phyloP scores from a whole-genome alignment of 164 flowering plant genomes.

The Pachysandra terminalis region DNA sequence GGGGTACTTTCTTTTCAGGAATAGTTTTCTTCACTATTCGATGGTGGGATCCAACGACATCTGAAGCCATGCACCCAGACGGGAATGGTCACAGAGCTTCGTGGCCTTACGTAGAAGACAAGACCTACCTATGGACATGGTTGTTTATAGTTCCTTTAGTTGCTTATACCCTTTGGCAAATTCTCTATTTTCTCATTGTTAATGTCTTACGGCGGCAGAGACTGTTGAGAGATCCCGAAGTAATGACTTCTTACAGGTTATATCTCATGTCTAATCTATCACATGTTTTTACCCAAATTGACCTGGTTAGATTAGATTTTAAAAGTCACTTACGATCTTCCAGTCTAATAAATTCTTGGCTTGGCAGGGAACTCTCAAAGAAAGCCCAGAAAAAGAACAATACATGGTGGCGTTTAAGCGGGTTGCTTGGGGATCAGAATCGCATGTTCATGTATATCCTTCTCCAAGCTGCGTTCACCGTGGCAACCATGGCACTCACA shows the following conservation, averaged over 20 bases:
- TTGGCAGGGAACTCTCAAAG: conserved; percentile 84
- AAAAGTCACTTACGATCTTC: not conserved
- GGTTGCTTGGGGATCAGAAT: conserved; percentile 89
- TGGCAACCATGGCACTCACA: conserved; percentile 88
- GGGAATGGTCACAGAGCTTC: conserved; percentile 64
- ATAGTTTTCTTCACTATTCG: conserved; percentile 90
- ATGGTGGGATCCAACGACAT: conserved; percentile 91
- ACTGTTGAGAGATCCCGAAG: conserved; percentile 91
- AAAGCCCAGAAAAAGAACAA: conserved; percentile 93
- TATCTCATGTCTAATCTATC: conserved; percentile 13
- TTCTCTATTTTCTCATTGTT: conserved; percentile 88
- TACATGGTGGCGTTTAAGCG: conserved; percentile 90
- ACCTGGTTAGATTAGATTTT: not conserved
- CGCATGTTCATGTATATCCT: conserved; percentile 80
- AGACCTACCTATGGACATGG: conserved; percentile 77
- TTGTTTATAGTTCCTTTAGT: conserved; percentile 79
- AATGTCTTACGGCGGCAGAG: conserved; percentile 90
- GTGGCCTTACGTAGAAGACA: conserved; percentile 89
- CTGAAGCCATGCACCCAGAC: conserved; percentile 84
- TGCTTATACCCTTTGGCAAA: conserved; percentile 87
- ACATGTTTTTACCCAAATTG: not conserved
- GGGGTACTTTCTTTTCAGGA: conserved; percentile 39
- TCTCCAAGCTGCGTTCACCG: conserved; percentile 79
- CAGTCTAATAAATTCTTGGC: not conserved
- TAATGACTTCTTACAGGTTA: conserved; percentile 98